Conservation (phyloP, 331 rosid genomes). For the Cydonia oblonga region DNA sequence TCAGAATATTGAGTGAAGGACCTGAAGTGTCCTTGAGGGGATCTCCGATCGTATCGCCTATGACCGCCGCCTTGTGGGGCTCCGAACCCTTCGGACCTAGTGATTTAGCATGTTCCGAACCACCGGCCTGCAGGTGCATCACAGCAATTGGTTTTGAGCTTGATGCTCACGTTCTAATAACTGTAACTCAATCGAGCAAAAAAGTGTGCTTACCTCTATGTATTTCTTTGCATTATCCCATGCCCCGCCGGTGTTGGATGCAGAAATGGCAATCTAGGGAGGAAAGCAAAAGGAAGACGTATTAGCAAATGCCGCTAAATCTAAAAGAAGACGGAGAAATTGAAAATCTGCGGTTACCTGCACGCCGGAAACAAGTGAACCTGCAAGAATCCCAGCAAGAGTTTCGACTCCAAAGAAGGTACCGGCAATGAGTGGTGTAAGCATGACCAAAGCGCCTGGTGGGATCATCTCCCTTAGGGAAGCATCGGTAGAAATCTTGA, state of each 20-base stretch:
- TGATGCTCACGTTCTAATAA: background rate
- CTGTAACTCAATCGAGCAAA: background rate
- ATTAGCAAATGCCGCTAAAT: background rate
- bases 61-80: constrained; percentile 64
- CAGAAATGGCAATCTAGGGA: constrained; percentile 50
- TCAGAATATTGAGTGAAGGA: constrained; percentile 66
- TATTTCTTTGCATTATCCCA: constrained; percentile 66
- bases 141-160: background rate
- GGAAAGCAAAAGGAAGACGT: background rate
- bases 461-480: constrained; percentile 67
- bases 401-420: constrained; percentile 64
- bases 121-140: constrained; percentile 34
- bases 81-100: constrained; percentile 64
- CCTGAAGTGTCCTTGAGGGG: constrained; percentile 71
- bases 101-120: constrained; percentile 45
- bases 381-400: constrained; percentile 64
- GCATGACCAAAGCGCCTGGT: constrained; percentile 58
- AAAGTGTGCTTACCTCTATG: constrained; percentile 35
- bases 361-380: constrained; percentile 69
- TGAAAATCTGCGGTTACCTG: constrained; percentile 25
- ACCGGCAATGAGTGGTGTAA: constrained; percentile 58
- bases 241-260: constrained; percentile 17
- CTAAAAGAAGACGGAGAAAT: background rate
- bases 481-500: constrained; percentile 61
- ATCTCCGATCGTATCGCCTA: constrained; percentile 56